Base-by-base conservation (phyloP, 2,329 filamentous ascomycete genomes). In the Lasiodiplodia hormozganensis region DNA sequence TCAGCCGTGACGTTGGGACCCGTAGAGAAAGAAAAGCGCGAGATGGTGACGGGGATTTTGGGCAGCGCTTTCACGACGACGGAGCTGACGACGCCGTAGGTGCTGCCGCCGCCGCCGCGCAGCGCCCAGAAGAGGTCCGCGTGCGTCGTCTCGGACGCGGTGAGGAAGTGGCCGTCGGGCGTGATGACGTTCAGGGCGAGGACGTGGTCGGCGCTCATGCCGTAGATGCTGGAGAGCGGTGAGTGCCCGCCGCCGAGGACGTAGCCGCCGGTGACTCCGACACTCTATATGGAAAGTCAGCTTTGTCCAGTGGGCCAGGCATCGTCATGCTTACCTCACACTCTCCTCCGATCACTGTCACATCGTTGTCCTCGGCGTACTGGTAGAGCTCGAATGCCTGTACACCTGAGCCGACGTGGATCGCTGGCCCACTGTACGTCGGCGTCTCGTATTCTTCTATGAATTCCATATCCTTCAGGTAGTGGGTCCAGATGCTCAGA, bases 301-400 rank as follows among this genome's bases (percentile, higher is more conserved):
- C n/a, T n/a, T n/a, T n/a, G n/a, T n/a, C n/a, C n/a, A n/a, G n/a
- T n/a, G n/a, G 25, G 25, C 25, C 2, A 25, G 25, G 25, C 25
- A 25, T 25, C 25, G 25, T 25, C 25, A 25, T 25, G 25, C 25
- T 18, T 18, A 14, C 4, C 12, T 14, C 10, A 23, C 54, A 53
- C 12, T 21, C 16, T 51, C 54, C 54, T 1, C 18, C 54, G 12
- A 58, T 4, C 89, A 82, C 2, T 88, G 80, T 0, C 80, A 81
- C 56, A 85, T 79, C 0, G 83, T 84, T 34, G 82, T 68, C 70
- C 28, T 73, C 62, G 34, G 73, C 74, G 21, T 70, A 76, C 53
- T 72, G 70, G 21, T 72, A 69, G 12, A 73, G 67, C 57, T 78
- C 76, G 40, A 76, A 70, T 11, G 74, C 75, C 52, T 79, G 76